Percentiles rank a stretch among this genome's conserved stretches.
Conservation (phyloP, 129 eudicot species). For the Flaveria robusta region DNA sequence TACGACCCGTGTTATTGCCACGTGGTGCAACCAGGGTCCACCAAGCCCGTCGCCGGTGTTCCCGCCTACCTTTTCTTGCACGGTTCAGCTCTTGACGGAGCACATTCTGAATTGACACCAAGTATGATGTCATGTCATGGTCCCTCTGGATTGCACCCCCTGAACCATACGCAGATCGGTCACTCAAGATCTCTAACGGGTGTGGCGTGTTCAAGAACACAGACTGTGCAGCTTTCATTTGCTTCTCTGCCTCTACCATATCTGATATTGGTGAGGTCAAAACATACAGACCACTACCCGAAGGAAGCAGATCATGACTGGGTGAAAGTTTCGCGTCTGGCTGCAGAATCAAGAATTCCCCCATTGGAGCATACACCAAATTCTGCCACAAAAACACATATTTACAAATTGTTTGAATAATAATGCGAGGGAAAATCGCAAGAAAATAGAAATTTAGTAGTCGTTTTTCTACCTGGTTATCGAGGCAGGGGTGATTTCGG, state of each 20-base stretch:
- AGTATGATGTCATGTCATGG: conserved; percentile 79
- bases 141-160: conserved; percentile 75
- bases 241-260: conserved; percentile 58
- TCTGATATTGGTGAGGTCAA: conserved; percentile 46
- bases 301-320: conserved; percentile 79
- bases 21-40: conserved; percentile 67
- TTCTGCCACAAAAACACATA: conserved; percentile 46
- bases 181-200: conserved; percentile 92
- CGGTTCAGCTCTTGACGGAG: conserved; percentile 70
- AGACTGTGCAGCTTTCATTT: conserved; percentile 59
- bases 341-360: conserved; percentile 85
- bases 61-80: conserved; percentile 55
- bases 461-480: conserved; percentile 55
- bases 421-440: background rate
- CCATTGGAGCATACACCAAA: conserved; percentile 75
- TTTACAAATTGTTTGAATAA: background rate
- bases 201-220: conserved; percentile 81
- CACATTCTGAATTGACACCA: conserved; percentile 60
- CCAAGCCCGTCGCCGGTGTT: conserved; percentile 59
- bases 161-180: conserved; percentile 73
- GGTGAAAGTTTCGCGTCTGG: conserved; percentile 84
- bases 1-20: conserved; percentile 21
- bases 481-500: conserved; percentile 79
- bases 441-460: background rate
- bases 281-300: conserved; percentile 77